A percentile compares a stretch with the other conserved stretches of the same genome.
These are phyloP conservation scores for Suillus spraguei DNA, from an alignment of 768 basidiomycete genomes.

Conservation along the genomic window DNA sequence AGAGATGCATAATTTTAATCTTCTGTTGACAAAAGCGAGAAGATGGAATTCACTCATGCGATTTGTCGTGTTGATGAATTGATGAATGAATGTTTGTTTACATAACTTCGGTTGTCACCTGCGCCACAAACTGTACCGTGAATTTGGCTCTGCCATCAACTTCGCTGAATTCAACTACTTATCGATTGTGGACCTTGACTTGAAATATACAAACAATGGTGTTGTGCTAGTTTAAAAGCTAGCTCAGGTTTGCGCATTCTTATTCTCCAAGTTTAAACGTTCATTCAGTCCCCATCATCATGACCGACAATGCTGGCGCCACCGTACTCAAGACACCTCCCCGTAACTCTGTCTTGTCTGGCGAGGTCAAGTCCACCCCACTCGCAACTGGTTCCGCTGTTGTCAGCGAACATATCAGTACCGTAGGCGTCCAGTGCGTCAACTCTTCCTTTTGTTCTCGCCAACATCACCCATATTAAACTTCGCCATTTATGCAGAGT, in stretches of 20 bases:
- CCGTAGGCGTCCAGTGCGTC: neutral
- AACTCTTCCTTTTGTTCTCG: neutral
- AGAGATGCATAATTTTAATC: no score
- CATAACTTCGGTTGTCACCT: neutral
- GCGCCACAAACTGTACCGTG: neutral
- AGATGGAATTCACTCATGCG: neutral
- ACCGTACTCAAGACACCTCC: neutral
- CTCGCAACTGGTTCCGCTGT: neutral
- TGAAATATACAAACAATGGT: neutral
- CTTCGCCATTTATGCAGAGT: neutral
- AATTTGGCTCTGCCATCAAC: neutral
- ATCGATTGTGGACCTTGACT: neutral
- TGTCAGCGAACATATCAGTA: neutral
- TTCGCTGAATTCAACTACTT: neutral
- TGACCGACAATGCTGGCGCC: neutral
- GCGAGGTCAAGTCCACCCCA: constrained; percentile 2
- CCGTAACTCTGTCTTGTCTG: neutral
- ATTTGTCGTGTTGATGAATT: neutral
- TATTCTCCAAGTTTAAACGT: neutral
- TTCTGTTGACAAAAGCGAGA: no score
- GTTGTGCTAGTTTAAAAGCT: neutral
- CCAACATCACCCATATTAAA: neutral
- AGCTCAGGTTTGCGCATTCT: neutral
- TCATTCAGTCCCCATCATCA: neutral
- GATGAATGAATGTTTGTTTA: neutral